Base-by-base conservation (phyloP, 1,139 yeast species). In the Candida glucosophila region DNA sequence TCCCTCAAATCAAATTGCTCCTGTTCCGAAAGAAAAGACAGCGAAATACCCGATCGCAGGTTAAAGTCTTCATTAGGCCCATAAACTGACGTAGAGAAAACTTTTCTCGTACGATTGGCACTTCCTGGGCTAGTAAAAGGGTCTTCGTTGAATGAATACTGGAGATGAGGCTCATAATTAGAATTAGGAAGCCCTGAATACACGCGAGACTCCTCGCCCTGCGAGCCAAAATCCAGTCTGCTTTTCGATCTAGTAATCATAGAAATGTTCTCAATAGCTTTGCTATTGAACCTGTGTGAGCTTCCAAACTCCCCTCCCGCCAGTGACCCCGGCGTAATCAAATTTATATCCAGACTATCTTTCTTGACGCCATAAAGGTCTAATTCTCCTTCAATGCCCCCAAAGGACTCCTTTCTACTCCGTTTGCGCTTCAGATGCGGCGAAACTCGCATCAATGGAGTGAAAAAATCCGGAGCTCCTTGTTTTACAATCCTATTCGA, bases 401-500 rank as follows among this genome's bases (percentile, higher is more conserved):
- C 29, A 20, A 35, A 29, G 12, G 21, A 14, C 21, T 29, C 22
- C 21, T 23, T 27, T 15, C 28, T 31, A 22, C 37, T 45, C 20
- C 35, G 41, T 23, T 37, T 39, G 13, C 29, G 22, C 25, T 42
- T 39, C 6, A 44, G 33, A 12, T 40, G 44, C 3, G 69, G 70
- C 17, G 59, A 51, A 4, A 64, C 70, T 39, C 63, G 49, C 69
- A 64, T 62, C 29, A 65, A 44, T 1, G 71, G 70, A 4, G 67
- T 63, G 43, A 56, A 61, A 26, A 58, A 50, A 36, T 64, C 68
- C 6, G 71, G 71, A 16, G 61, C 63, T 7, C 70, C 70, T 30
- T 56, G 43, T 34, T 52, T 58, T 22, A 61, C 58, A 28, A 57
- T 56, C 35, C 58, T 52, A 34, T 58, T 58, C 22, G 58, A 49